Conservation (phyloP, 2,329 filamentous ascomycete genomes). For the Colletotrichum simmondsii region DNA sequence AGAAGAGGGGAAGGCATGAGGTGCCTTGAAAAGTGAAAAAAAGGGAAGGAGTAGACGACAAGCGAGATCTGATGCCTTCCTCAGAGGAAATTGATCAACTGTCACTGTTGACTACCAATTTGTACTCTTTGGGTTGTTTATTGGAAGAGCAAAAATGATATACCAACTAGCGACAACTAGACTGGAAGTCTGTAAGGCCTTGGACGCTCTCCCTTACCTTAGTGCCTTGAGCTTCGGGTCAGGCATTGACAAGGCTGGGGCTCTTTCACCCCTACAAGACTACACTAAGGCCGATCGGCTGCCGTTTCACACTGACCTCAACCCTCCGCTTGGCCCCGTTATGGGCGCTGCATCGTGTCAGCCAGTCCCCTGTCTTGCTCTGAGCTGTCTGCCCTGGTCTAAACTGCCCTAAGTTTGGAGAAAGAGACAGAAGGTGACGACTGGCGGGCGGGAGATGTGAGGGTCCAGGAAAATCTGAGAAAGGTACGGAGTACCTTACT, state of each 20-base stretch:
- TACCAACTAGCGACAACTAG: neutral
- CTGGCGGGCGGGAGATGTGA: neutral
- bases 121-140: too few species aligned
- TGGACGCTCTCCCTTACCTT: neutral
- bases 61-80: neutral
- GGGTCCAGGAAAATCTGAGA: neutral
- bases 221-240: neutral
- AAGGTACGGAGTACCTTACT: neutral
- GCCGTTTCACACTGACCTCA: slow-evolving; percentile 33
- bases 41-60: neutral
- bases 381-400: neutral
- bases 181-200: neutral
- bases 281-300: slow-evolving; percentile 26
- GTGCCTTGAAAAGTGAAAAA: too few species aligned
- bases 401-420: neutral
- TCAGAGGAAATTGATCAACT: neutral
- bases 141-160: neutral
- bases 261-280: slow-evolving; percentile 10
- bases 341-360: slow-evolving; percentile 26
- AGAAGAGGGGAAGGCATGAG: neutral
- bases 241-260: neutral
- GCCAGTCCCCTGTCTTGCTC: slow-evolving; percentile 23
- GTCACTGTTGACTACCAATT: neutral
- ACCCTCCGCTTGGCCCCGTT: slow-evolving; percentile 31
- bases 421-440: neutral